Conservation (phyloP, 768 basidiomycete genomes). For the Sporobolomyces roseus region DNA sequence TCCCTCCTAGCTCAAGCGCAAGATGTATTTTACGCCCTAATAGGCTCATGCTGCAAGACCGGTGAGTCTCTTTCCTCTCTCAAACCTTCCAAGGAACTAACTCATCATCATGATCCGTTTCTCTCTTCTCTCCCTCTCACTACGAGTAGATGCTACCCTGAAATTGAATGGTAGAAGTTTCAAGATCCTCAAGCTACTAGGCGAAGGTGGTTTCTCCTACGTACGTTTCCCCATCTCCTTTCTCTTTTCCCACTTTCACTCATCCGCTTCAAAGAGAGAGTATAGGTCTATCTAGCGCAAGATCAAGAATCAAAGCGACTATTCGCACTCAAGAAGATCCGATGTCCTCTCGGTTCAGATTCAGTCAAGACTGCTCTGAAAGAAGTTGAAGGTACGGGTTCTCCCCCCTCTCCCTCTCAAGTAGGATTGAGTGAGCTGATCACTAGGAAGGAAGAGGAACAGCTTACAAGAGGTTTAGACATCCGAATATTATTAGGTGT, state of each 20-base stretch:
- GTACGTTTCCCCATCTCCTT: slow-evolving; percentile 59
- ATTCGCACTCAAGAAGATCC: slow-evolving; percentile 95
- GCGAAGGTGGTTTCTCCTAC: slow-evolving; percentile 93
- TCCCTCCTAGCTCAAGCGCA: slow-evolving; percentile 68
- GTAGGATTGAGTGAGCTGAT: slow-evolving; percentile 51
- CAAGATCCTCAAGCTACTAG: slow-evolving; percentile 84
- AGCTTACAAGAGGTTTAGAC: slow-evolving; percentile 91
- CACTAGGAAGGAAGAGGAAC: slow-evolving; percentile 50
- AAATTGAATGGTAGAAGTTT: slow-evolving; percentile 94
- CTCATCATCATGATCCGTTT: slow-evolving; percentile 55
- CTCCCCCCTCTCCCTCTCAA: neutral
- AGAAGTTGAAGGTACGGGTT: slow-evolving; percentile 52
- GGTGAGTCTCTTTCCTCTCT: slow-evolving; percentile 8
- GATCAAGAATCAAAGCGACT: slow-evolving; percentile 59
- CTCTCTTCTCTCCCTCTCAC: slow-evolving; percentile 1
- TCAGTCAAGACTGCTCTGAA: slow-evolving; percentile 62
- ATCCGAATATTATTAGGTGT: slow-evolving; percentile 87
- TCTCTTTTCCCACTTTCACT: neutral
- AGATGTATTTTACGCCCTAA: slow-evolving; percentile 75
- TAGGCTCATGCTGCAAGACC: slow-evolving; percentile 63
- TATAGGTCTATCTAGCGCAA: slow-evolving; percentile 43
- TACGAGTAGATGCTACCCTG: slow-evolving; percentile 62
- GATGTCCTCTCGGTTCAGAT: slow-evolving; percentile 82
- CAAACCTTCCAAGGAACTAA: no score
- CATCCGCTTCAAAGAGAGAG: no score